Conservation (phyloP, 1,284 basidiomycete genomes). For the Heterobasidion irregulare region DNA sequence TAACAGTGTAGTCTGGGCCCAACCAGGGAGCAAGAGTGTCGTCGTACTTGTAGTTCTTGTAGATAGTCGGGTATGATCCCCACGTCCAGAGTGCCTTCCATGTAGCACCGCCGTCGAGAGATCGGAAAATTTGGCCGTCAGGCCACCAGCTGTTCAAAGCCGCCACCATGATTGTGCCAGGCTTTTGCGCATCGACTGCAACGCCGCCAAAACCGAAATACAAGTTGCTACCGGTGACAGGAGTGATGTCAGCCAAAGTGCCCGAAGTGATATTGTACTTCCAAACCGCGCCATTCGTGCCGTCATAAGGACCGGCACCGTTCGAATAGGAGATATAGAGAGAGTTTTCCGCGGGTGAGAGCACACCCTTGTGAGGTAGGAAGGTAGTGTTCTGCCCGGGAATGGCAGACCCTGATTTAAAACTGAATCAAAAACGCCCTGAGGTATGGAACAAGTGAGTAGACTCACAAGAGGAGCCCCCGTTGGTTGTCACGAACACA, state of each 20-base stretch:
- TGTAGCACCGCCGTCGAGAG: slow-evolving; percentile 41
- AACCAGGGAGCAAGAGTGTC: slow-evolving; percentile 50
- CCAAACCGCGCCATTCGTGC: slow-evolving; percentile 26
- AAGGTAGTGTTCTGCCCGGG: slow-evolving; percentile 48
- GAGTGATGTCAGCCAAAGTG: slow-evolving; percentile 35
- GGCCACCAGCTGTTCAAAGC: slow-evolving; percentile 30
- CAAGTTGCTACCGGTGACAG: slow-evolving; percentile 28
- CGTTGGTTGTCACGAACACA: slow-evolving; percentile 48
- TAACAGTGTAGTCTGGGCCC: slow-evolving; percentile 36
- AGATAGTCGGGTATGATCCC: slow-evolving; percentile 36
- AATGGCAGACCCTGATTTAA: slow-evolving; percentile 40
- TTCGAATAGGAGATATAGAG: slow-evolving; percentile 52
- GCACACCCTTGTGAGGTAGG: slow-evolving; percentile 57
- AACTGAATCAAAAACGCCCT: slow-evolving; percentile 1
- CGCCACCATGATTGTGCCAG: slow-evolving; percentile 61
- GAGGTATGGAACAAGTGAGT: background rate
- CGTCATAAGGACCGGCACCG: slow-evolving; percentile 46
- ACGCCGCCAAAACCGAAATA: slow-evolving; percentile 51
- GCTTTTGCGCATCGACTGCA: slow-evolving; percentile 47
- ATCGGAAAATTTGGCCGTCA: slow-evolving; percentile 61
- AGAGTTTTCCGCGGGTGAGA: slow-evolving; percentile 46
- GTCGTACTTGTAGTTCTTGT: slow-evolving; percentile 47
- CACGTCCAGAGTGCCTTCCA: slow-evolving; percentile 54
- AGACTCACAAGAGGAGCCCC: slow-evolving; percentile 43
- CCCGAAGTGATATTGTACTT: slow-evolving; percentile 41